Evolutionary conservation across 2,329 filamentous ascomycete genomes (phyloP), one percentile per base, ranked within the genome.

Genomic region (Fonsecaea erecta): DNA sequence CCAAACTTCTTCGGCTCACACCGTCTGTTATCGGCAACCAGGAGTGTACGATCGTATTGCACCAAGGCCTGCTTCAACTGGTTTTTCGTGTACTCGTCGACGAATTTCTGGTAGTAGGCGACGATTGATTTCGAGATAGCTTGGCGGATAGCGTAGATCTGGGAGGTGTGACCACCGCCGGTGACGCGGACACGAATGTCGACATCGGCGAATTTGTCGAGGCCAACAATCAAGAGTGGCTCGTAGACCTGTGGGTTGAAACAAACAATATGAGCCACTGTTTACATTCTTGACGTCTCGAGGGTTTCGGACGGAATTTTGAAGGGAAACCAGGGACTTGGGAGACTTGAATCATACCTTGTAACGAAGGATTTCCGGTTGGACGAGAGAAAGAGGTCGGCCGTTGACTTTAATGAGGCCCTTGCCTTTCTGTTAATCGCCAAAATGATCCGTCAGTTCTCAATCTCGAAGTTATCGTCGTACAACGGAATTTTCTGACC

Each of bases 41-140:
- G 91, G 74, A 99, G 90, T 80, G 93, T 96, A 79, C 93, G 89
- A 87, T 97, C 93, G 87, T 94, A 99, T 82, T 93, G 88, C 78
- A 94, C 91, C 75, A 99, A 89, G 75, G 92, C 91, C 85, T 94
- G 90, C 92, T 98, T 99, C 79, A 99, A 88, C 84, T 93, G 87
- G 89, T 98, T 97, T 91, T 99, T 99, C 86, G 91, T 92, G 91
- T 98, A 93, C 91, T 99, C 95, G 81, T 99, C 95, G 84, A 98
- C 92, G 86, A 90, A 99, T 88, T 99, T 97, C 86, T 97, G 94
- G 91, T 97, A 98, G 90, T 97, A 97, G 83, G 93, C 90, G 79
- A 96, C 90, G 81, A 96, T 92, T 77, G 90, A 90, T 89, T 98
- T 99, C 86, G 93, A 89, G 80, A 99, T 98, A 77, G 95, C 94